Percentiles rank a stretch among this genome's conserved stretches.
phyloP scores from a whole-genome alignment of 441 rosid genomes.

The Theobroma grandiflorum region DNA sequence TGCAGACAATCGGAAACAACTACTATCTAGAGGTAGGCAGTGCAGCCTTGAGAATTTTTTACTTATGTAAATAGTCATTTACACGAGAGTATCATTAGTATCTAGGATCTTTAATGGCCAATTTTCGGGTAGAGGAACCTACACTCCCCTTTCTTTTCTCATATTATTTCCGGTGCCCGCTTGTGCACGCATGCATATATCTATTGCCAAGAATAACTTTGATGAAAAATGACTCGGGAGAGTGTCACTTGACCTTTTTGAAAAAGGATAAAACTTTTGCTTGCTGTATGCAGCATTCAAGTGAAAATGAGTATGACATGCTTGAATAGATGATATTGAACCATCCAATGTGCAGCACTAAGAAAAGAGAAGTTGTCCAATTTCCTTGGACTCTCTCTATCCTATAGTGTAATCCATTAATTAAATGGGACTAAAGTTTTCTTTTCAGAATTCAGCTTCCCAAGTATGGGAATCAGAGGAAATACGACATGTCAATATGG shows the following conservation, averaged over 20 bases:
- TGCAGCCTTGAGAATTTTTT: neutral
- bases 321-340: neutral
- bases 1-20: constrained; percentile 54
- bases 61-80: neutral
- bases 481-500: neutral
- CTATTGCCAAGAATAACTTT: neutral
- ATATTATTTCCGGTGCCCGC: neutral
- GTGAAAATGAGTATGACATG: neutral
- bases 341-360: neutral
- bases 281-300: neutral
- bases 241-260: neutral
- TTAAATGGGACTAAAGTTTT: neutral
- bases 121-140: neutral
- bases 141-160: neutral
- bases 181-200: neutral
- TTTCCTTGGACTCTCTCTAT: neutral
- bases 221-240: neutral
- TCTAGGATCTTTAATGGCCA: neutral
- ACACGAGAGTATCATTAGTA: neutral
- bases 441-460: neutral
- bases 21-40: constrained; percentile 31
- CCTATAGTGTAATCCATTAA: neutral
- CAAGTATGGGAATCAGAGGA: neutral
- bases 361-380: neutral
- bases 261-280: neutral